Conservation (phyloP, 768 basidiomycete genomes). For the Cystobasidium ongulense region DNA sequence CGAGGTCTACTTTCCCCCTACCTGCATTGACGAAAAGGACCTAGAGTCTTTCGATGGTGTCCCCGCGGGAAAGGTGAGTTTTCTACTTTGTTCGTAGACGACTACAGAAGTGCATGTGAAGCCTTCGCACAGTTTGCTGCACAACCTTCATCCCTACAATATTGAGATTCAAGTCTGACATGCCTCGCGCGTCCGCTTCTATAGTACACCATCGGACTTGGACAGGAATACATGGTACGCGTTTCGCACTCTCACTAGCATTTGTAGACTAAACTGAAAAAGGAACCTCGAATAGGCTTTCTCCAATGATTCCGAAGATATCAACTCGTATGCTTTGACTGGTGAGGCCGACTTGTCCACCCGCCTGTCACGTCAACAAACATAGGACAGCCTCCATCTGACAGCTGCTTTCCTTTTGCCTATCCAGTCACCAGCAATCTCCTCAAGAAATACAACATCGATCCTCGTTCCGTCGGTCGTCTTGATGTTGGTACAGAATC, state of each 20-base stretch:
- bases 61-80: conserved; percentile 63
- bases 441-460: conserved; percentile 86
- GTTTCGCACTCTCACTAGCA: not conserved
- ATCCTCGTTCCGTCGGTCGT: conserved; percentile 91
- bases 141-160: not conserved
- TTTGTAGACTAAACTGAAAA: not conserved
- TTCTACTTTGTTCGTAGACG: not conserved
- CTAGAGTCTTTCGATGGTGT: conserved; percentile 92
- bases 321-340: conserved; percentile 93
- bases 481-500: conserved; percentile 98
- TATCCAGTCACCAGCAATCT: conserved; percentile 71
- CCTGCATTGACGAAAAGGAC: conserved; percentile 93
- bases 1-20: conserved; percentile 75
- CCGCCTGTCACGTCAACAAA: not conserved
- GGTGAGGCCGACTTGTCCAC: conserved; percentile 52
- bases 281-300: conserved; percentile 52
- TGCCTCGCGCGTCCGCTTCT: not conserved
- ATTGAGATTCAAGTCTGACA: not conserved
- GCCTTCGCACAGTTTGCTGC: too few species aligned
- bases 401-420: not conserved
- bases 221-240: conserved; percentile 77
- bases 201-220: conserved; percentile 89
- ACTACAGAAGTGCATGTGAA: too few species aligned
- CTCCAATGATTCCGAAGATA: conserved; percentile 96
- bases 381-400: not conserved